phyloP scores from a whole-genome alignment of 495 filamentous ascomycete genomes.

The Xanthoparmelia taractica region DNA sequence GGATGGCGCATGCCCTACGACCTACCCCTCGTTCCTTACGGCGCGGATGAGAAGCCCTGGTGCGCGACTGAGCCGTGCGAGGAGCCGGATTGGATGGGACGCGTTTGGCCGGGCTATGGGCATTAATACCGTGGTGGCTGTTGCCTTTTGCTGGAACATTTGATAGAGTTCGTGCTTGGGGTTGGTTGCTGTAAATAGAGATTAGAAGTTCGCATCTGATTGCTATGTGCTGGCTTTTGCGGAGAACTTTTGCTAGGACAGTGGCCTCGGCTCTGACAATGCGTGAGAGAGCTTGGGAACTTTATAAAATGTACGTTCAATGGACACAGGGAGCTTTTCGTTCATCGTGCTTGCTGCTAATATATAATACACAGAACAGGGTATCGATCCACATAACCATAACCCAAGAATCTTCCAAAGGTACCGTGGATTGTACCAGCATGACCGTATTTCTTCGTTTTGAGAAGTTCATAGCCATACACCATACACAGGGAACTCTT shows the following conservation, averaged over 20 bases:
- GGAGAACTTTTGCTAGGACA: not conserved
- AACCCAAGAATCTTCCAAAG: not conserved
- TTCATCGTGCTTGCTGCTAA: not conserved
- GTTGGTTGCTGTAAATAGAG: too few relatives aligned
- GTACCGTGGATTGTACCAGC: not conserved
- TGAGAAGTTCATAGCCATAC: not conserved
- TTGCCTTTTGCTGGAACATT: too few relatives aligned
- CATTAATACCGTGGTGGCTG: not conserved
- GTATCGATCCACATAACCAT: not conserved
- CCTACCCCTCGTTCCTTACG: conserved; percentile 64
- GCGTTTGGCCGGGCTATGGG: conserved; percentile 36
- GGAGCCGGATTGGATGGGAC: conserved; percentile 66
- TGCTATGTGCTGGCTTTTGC: too few relatives aligned
- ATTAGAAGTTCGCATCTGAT: too few relatives aligned
- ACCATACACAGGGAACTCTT: not conserved
- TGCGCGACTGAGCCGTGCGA: conserved; percentile 55
- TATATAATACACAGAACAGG: not conserved
- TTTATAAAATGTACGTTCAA: not conserved
- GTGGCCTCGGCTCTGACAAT: too few relatives aligned
- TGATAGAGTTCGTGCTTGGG: too few relatives aligned
- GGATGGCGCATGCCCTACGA: conserved; percentile 79
- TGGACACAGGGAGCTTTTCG: not conserved
- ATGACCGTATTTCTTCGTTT: not conserved
- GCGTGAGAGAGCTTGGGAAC: not conserved
- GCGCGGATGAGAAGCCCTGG: conserved; percentile 62